Conservation (phyloP, 2,329 filamentous ascomycete genomes). For the Aspergillus fumigatus region DNA sequence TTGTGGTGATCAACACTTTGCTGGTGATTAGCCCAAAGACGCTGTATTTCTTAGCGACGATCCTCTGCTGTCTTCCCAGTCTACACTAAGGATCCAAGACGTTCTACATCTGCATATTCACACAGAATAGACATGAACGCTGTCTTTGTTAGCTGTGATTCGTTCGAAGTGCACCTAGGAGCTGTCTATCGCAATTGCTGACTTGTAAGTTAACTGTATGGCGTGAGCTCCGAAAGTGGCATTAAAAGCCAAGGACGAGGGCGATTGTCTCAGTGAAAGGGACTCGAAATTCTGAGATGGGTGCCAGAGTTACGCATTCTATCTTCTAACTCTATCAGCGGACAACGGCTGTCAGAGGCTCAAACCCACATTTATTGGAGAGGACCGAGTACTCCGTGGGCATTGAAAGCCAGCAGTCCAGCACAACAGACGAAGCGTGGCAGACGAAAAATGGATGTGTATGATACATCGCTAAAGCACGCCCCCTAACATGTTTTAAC, state of each 20-base stretch:
- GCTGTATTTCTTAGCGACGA: neutral
- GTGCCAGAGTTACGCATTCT: no score
- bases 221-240: no score
- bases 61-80: neutral
- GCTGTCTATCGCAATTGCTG: neutral
- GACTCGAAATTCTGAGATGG: no score
- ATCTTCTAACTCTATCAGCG: no score
- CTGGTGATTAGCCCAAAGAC: neutral
- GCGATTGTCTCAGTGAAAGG: no score
- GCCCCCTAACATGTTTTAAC: constrained; percentile 17
- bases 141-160: neutral
- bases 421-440: constrained; percentile 3
- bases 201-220: no score
- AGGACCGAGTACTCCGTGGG: neutral
- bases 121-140: neutral
- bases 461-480: constrained; percentile 9
- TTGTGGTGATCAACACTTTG: neutral
- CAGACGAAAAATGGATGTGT: neutral
- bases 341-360: no score
- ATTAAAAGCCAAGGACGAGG: no score
- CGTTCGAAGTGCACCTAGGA: neutral
- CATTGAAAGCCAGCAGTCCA: neutral
- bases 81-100: neutral
- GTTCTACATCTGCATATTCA: neutral
- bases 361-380: no score